Conservation (phyloP, 2,329 filamentous ascomycete genomes). For the Neophaeococcomyces aloes region DNA sequence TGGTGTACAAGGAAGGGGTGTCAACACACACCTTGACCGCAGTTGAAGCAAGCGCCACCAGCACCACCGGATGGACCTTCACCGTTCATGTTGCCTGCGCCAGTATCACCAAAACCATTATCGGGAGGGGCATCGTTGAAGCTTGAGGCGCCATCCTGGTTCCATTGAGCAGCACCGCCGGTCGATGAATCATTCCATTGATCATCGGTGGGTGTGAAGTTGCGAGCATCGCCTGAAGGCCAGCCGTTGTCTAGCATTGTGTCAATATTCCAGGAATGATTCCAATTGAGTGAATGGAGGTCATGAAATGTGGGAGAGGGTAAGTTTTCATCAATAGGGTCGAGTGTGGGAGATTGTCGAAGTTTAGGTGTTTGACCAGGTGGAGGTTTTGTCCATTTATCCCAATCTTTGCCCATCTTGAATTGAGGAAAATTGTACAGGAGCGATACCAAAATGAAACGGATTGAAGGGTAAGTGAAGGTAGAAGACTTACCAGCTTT, state of each 20-base stretch:
- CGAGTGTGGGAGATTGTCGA: too few relatives aligned
- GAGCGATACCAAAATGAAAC: too few relatives aligned
- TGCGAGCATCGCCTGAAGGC: not conserved
- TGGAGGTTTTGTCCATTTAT: constrained; percentile 3
- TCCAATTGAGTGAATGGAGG: too few relatives aligned
- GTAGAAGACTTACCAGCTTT: too few relatives aligned
- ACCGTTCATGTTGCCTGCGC: too few relatives aligned
- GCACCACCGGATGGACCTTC: not conserved
- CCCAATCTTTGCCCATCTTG: not conserved
- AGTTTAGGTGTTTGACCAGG: not conserved
- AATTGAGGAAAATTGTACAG: not conserved
- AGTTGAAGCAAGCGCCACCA: constrained; percentile 35
- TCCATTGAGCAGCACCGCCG: not conserved
- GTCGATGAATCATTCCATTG: constrained; percentile 2
- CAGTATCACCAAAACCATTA: not conserved
- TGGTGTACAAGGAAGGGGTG: not conserved
- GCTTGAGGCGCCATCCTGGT: not conserved
- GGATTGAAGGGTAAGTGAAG: too few relatives aligned
- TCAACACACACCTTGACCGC: constrained; percentile 23
- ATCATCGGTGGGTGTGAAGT: not conserved
- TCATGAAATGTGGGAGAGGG: not conserved
- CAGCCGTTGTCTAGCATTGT: not conserved
- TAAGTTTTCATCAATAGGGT: constrained; percentile 1
- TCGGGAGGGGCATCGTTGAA: not conserved
- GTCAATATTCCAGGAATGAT: constrained; percentile 2